phyloP scores from a whole-genome alignment of 2,329 filamentous ascomycete species.

The Saccharata proteae region DNA sequence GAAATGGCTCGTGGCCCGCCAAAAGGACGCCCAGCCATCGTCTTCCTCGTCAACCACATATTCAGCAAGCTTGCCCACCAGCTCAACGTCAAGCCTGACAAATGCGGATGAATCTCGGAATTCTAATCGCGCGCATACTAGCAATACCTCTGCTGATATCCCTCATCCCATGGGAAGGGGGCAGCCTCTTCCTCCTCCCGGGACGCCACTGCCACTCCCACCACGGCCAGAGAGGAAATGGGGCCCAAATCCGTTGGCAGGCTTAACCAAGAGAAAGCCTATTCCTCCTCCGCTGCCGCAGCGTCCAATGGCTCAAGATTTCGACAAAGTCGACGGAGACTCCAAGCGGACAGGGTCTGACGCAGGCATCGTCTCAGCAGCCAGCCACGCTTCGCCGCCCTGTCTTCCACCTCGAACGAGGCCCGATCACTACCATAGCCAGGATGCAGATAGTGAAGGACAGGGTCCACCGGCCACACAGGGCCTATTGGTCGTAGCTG shows the following conservation, averaged over 20 bases:
- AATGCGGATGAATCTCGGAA: constrained; percentile 18
- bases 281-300: constrained; percentile 38
- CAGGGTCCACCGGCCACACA: no score
- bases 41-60: not conserved
- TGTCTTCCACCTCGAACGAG: no score
- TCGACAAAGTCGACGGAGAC: constrained; percentile 53
- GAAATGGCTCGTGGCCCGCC: constrained; percentile 44
- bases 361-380: no score
- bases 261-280: constrained; percentile 21
- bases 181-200: constrained; percentile 69
- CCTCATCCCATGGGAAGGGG: constrained; percentile 81
- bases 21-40: constrained; percentile 8
- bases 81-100: constrained; percentile 21
- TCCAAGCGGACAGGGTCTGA: no score
- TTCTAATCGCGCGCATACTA: constrained; percentile 22
- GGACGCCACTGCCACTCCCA: constrained; percentile 62
- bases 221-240: constrained; percentile 41
- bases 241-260: constrained; percentile 2
- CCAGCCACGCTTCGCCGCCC: no score
- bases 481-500: no score
- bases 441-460: no score
- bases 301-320: constrained; percentile 26
- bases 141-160: no score
- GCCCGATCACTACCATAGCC: no score
- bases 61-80: not conserved